Evolutionary conservation across 805 yeast species (phyloP), one percentile per base, ranked within the genome.

Genomic region (Yarrowia deformans): DNA sequence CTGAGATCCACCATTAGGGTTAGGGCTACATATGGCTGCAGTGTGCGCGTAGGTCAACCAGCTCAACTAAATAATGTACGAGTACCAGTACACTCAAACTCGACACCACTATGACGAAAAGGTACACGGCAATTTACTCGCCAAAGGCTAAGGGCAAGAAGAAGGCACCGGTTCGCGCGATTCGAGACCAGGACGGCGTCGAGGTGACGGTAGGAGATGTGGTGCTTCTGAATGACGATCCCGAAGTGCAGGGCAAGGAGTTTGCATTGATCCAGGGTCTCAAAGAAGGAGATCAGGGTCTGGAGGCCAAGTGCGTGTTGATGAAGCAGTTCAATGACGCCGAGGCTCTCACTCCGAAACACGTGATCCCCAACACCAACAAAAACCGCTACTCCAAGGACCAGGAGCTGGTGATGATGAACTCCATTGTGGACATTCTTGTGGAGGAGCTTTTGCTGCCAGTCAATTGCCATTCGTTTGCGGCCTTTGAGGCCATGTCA

Each of bases 381-480:
- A 63, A 63, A 16, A 63, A 63, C 56, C 18, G 48, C 8, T 49
- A 13, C 18, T 63, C 68, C 56, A 63, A 63, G 58, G 39, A n/a
- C 10, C 56, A 48, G 7, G 68, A 63, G 39, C 45, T 63, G 56
- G 39, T 63, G 7, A 16, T 39, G 55, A 10, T 63, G 45, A 37
- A 63, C 68, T 46, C 68, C 8, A 37, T 39, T 5, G 68, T 37
- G 16, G 48, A 29, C 4, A 8, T 35, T 23, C 37, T 40, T 3
- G 68, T 49, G n/a, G 39, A 34, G n/a, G 68, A 63, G n/a, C 19
- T 63, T 12, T 9, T 3, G 7, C 14, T 5, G 5, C 35, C 18
- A 4, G 46, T 61, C 29, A 14, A 63, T 8, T 19, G 19, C 37
- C 12, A 16, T n/a, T 48, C 55, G 14, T 4, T 16, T 9, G 45